Evolutionary conservation across 306 rosid species (phyloP), one percentile per base, ranked within the genome.

Genomic region (Carpinus fangiana): DNA sequence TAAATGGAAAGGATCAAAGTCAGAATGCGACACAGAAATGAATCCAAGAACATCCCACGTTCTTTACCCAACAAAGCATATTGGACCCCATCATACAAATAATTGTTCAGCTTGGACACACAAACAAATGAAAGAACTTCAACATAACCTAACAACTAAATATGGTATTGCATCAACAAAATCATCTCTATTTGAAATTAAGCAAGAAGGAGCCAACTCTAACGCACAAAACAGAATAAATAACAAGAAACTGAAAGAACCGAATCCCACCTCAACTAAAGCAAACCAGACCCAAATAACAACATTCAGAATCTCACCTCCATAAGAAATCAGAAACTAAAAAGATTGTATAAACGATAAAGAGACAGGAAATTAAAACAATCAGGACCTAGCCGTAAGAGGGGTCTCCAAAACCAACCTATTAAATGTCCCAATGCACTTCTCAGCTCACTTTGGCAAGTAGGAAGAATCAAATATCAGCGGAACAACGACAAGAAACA

Each of bases 401-500:
- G 54, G 52, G 65, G 57, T 23, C 53, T 26, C 18, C 52, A 78
- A 73, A 21, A 72, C 62, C 56, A 38, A 28, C 50, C 52, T 53
- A 73, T 20, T 74, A 80, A 78, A 72, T 70, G 81, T 83, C 72
- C 48, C 54, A 71, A 18, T 47, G 78, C 61, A 31, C 69, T 76
- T 81, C 41, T 52, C 45, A 41, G 43, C 56, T 73, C 53, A 20
- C 20, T 70, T 75, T 81, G 79, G 6, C 66, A 70, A 79, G 68
- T 60, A 79, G 23, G 50, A 82, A 79, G 85, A 76, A 77, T 79
- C 85, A 79, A 82, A 84, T 23, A 31, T 76, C 61, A 34, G 53
- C 14, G 78, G 81, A 74, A 57, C 81, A 57, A 83, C 80, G 75
- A 81, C 79, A 87, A 84, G 36, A 73, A 78, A 84, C 76, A 74